phyloP scores from a whole-genome alignment of 805 yeast species.

The Pichia gijzeniarum region DNA sequence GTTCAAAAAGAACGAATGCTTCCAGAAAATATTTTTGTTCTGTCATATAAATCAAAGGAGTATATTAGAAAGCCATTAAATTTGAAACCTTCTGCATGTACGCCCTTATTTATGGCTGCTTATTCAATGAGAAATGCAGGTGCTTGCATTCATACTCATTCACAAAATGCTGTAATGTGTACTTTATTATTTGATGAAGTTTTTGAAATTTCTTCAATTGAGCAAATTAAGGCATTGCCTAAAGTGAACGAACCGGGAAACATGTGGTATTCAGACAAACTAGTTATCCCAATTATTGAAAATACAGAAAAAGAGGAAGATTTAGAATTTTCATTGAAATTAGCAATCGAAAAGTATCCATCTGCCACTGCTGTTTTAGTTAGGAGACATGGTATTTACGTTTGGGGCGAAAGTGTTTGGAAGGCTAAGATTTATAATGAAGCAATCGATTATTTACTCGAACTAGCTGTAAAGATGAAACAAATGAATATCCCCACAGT shows the following conservation, averaged over 20 bases:
- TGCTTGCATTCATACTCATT: slow-evolving; percentile 93
- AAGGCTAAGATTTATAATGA: slow-evolving; percentile 92
- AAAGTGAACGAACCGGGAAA: slow-evolving; percentile 59
- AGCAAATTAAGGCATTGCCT: slow-evolving; percentile 91
- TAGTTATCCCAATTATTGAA: slow-evolving; percentile 85
- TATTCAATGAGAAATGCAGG: slow-evolving; percentile 65
- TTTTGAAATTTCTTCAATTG: slow-evolving; percentile 73
- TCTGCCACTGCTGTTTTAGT: slow-evolving; percentile 80
- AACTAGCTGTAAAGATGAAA: slow-evolving; percentile 78
- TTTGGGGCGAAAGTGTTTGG: slow-evolving; percentile 93
- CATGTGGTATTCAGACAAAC: slow-evolving; percentile 63
- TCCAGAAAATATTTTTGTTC: slow-evolving; percentile 77
- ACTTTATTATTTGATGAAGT: slow-evolving; percentile 64
- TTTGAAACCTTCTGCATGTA: slow-evolving; percentile 88
- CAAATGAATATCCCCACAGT: slow-evolving; percentile 56
- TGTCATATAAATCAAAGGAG: slow-evolving; percentile 45
- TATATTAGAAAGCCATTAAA: slow-evolving; percentile 55
- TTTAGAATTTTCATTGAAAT: slow-evolving; percentile 55
- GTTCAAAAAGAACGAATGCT: slow-evolving; percentile 86
- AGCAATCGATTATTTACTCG: slow-evolving; percentile 84
- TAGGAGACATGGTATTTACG: slow-evolving; percentile 89
- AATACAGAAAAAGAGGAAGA: slow-evolving; percentile 88
- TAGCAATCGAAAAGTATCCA: slow-evolving; percentile 66
- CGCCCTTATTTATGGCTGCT: slow-evolving; percentile 78
- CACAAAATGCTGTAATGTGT: slow-evolving; percentile 80